phyloP scores from a whole-genome alignment of 2,329 filamentous ascomycete genomes.

The Endothia cerciana region DNA sequence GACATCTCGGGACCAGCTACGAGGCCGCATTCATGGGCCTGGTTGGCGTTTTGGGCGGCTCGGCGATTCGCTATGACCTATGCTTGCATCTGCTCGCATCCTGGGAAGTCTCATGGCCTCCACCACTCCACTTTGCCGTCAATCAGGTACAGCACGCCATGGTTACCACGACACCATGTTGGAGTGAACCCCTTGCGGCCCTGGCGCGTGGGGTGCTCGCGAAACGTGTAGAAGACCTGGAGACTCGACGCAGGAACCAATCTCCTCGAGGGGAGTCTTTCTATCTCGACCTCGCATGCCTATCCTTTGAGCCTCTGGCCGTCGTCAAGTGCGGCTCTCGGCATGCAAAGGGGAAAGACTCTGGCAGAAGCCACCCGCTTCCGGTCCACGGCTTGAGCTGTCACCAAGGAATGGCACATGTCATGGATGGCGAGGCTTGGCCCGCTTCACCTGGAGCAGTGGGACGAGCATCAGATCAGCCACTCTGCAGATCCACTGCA shows the following conservation, averaged over 20 bases:
- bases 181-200: background rate
- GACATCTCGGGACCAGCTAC: constrained; percentile 25
- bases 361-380: background rate
- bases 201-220: constrained; percentile 17
- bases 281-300: background rate
- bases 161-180: constrained; percentile 15
- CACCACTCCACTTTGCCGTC: constrained; percentile 15
- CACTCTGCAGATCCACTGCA: background rate
- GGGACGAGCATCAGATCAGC: background rate
- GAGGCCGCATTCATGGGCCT: constrained; percentile 29
- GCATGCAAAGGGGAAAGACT: background rate
- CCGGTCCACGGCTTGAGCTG: background rate
- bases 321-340: background rate
- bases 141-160: constrained; percentile 23
- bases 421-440: background rate
- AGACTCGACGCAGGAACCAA: constrained; percentile 1
- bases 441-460: background rate
- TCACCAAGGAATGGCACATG: background rate
- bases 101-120: constrained; percentile 19
- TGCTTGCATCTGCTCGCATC: constrained; percentile 19
- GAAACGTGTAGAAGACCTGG: background rate
- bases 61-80: constrained; percentile 28
- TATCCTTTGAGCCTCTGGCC: no score
- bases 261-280: background rate
- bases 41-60: constrained; percentile 26